Evolutionary conservation across 129 eudicot species (phyloP), one percentile per base, ranked within the genome.

Genomic region (Arctium lappa): DNA sequence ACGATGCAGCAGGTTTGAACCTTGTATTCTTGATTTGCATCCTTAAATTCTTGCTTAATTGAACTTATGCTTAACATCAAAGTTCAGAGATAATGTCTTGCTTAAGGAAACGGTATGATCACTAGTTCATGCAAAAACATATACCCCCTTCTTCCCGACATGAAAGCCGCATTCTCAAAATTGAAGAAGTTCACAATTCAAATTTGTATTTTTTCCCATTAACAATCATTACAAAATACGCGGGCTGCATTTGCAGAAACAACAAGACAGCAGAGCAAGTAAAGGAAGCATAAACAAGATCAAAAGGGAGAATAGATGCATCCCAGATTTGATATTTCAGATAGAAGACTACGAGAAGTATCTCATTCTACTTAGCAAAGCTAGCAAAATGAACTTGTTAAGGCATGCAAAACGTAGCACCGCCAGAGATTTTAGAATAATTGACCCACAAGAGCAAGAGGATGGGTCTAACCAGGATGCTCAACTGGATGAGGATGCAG

Each of bases 401-500:
- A 88, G 96, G 89, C 97, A 93, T 16, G 96, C 97, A 18, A 93
- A 93, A 71, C 92, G 96, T 53, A 93, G 97, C 92, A 91, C 94
- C 10, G 86, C 89, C 9, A 77, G 97, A 83, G 96, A 93, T 79
- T 93, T 93, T 87, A 90, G 62, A 84, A 89, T 92, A 82, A n/a
- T 40, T 0, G 83, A 86, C 18, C 79, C 87, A 30, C 69, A 79
- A 65, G 85, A 86, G 42, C 78, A 87, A 77, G 91, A 87, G 75
- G 85, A 85, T 27, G 75, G 62, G 73, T 39, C 73, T 63, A 77
- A 78, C 79, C 79, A 84, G 56, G 81, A 81, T 32, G 56, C 15
- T 10, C 88, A 86, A 75, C 72, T 77, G 6, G 56, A 86, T 62
- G 78, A 75, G 10, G 86, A 88, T 29, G 81, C 79, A 70, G 79